Evolutionary conservation across 176 grass and related monocot genomes (phyloP), one percentile per base, ranked within the genome.

Genomic region (Stipa capillata): DNA sequence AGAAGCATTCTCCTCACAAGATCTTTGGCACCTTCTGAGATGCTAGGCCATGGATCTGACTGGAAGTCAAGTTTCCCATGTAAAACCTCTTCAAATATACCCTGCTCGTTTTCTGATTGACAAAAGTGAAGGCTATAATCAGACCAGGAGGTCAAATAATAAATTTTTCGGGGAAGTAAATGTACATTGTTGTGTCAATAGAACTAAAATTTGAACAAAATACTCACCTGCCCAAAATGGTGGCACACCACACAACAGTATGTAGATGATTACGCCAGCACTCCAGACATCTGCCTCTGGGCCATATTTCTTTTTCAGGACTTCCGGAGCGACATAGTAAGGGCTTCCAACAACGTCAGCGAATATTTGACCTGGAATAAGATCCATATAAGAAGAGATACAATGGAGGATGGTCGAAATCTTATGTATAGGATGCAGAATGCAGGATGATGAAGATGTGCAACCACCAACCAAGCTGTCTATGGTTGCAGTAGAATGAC

Each of bases 1-100:
- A 91, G 61, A 20, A 97, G 91, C 94, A 97, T 97, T 70, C 89
- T 87, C 77, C 94, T 97, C n/a, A 94, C 89, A 47, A 97, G 90
- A 83, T 94, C 94, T 69, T 97, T 94, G 41, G 94, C 94, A 49
- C 87, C 84, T 76, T 97, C 94, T 32, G 94, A 94, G 35, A 97
- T 92, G 64, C 87, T 91, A 58, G 94, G 94, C 94, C 94, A 97
- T 40, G 94, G 94, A 36, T 97, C 94, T 24, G 94, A 90, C 28
- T 90, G 40, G 1, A 97, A 94, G 72, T 97, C 94, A 31, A 94
- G 94, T 21, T 72, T 84, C 17, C 94, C 94, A 34, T 97, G 90
- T 40, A 97, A 78, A 79, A 97, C 91, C 80, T 97, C 90, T 49
- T 97, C 94, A 76, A 97, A 97, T 89, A 97, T 97, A 2, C 89